Base-by-base conservation (phyloP, 768 basidiomycete species). In the Floccularia luteovirens region DNA sequence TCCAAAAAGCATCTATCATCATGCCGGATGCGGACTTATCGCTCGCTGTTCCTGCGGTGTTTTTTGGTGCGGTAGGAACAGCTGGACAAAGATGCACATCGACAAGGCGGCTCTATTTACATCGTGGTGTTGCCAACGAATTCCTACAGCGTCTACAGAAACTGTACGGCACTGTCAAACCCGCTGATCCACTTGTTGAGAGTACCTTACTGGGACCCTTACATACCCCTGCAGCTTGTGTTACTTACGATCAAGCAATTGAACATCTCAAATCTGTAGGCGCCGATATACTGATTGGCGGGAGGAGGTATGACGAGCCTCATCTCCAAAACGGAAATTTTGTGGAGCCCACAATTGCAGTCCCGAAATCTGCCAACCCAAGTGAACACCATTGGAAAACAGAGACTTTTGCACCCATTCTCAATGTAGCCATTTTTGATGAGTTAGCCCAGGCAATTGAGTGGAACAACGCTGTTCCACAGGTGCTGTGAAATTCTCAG, bases 21-120 rank as follows among this genome's bases (percentile, higher is more conserved):
- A 86, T 96, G 77, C 77, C 88, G 36, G 94, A 96, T 63, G 93
- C 94, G 14, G 91, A 96, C 61, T 74, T 96, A 17, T 72, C 75
- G 23, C 79, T 96, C 48, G 93, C 94, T 25, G 77, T 96, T 12
- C 88, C 88, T 11, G 77, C 90, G 3, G 85, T 93, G 21, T 89
- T 91, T 59, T 97, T 97, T 63, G 89, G 93, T 25, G 90, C 94
- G 21, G 81, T 96, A 32, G 94, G 94, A 42, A 76, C 75, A 24
- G 72, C 74, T 50, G 75, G 75, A n/a, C 71, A 73, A 49, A 75
- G 84, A 32, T 97, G 94, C 66, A 98, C 94, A 1, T 83, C 91
- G 24, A 97, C 93, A 1, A 77, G 94, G 43, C 74, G 94, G 43
- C 74, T 97, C 14, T 90, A 89, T 62, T 71, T 97, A 42, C 94